Conservation (phyloP, 257 asterid genomes). For the Rauvolfia tetraphylla region DNA sequence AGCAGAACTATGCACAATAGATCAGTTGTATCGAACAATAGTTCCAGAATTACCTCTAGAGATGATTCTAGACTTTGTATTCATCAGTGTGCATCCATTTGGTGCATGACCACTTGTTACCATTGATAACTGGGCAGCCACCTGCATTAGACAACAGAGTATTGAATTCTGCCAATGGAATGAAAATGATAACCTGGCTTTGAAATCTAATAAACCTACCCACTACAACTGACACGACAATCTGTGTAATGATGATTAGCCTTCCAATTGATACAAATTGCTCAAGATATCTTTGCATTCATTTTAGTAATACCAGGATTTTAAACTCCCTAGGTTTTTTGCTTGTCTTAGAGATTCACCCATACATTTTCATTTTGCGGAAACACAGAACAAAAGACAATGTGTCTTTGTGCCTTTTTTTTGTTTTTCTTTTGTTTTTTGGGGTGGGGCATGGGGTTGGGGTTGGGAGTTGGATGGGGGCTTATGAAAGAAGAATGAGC, state of each 20-base stretch:
- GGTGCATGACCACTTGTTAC: slow-evolving; percentile 50
- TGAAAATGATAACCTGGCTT: not conserved
- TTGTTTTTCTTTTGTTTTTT: no score
- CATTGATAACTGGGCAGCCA: slow-evolving; percentile 43
- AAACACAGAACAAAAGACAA: not conserved
- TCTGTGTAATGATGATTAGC: not conserved
- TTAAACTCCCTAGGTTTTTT: not conserved
- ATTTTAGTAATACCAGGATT: not conserved
- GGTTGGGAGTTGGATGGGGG: slow-evolving; percentile 5
- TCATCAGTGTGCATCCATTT: slow-evolving; percentile 42
- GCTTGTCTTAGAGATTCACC: not conserved
- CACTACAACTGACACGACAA: not conserved
- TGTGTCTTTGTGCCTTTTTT: no score
- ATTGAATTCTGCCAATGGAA: not conserved
- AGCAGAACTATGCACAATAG: not conserved
- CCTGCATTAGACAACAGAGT: slow-evolving; percentile 20
- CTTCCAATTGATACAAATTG: not conserved
- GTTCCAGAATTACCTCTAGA: not conserved
- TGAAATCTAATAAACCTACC: not conserved
- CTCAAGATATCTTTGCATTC: not conserved
- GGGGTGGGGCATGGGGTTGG: not conserved
- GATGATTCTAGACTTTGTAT: slow-evolving; percentile 22
- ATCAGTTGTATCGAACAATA: not conserved
- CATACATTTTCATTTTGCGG: not conserved
- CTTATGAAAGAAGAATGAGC: not conserved